Percentiles rank a stretch among this genome's conserved stretches.
Conservation (phyloP, 805 yeast species). For the Pichia exigua region DNA sequence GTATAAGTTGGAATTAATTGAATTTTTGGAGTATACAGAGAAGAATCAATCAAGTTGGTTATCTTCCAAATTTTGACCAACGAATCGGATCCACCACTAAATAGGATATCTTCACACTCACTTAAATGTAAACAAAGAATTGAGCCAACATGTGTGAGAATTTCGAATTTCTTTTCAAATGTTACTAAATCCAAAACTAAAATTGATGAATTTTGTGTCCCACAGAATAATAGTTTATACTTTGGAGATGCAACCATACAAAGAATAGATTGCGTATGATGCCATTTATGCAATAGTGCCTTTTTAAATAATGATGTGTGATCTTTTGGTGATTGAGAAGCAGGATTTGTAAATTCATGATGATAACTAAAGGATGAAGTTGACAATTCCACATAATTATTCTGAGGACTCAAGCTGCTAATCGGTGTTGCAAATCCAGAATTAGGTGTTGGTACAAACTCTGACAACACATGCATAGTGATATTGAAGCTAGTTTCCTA, state of each 20-base stretch:
- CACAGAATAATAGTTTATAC: slow-evolving; percentile 63
- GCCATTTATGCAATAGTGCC: slow-evolving; percentile 61
- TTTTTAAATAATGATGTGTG: slow-evolving; percentile 7
- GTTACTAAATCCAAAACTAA: slow-evolving; percentile 60
- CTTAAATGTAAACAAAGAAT: slow-evolving; percentile 61
- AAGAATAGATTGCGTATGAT: slow-evolving; percentile 60
- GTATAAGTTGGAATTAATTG: slow-evolving; percentile 48
- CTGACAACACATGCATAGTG: background rate
- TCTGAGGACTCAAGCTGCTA: background rate
- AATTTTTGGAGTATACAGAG: slow-evolving; percentile 35
- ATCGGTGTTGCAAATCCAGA: background rate
- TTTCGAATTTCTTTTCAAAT: slow-evolving; percentile 45
- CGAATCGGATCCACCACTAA: slow-evolving; percentile 88
- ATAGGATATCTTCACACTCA: slow-evolving; percentile 47
- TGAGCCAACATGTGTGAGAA: slow-evolving; percentile 65
- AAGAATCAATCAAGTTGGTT: slow-evolving; percentile 26
- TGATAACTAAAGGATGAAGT: slow-evolving; percentile 4
- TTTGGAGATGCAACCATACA: slow-evolving; percentile 59
- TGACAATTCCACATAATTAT: background rate
- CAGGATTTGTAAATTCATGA: slow-evolving; percentile 7
- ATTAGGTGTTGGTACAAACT: background rate
- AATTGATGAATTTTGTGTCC: slow-evolving; percentile 81
- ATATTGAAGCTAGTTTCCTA: background rate
- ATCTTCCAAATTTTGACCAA: slow-evolving; percentile 81
- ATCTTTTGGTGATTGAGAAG: slow-evolving; percentile 8